Evolutionary conservation across 345 rosid species (phyloP).

Genomic region (Gossypium arboreum): DNA sequence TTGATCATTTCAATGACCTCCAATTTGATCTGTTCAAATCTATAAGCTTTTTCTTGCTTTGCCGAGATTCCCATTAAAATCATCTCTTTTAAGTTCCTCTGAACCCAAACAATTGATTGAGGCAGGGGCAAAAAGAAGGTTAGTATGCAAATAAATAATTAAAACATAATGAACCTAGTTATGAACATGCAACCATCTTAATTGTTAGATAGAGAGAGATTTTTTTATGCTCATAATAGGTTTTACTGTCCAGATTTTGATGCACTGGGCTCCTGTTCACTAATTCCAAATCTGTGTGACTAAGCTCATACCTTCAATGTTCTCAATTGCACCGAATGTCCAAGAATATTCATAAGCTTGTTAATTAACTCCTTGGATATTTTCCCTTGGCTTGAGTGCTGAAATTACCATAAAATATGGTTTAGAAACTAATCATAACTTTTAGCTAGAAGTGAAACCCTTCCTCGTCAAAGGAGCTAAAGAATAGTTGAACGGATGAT

Average conservation of each 20-base stretch:
- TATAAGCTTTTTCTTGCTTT: constrained; percentile 40
- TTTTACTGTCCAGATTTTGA: not conserved
- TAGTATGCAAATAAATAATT: constrained; percentile 12
- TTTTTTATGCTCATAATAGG: not conserved
- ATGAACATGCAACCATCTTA: constrained; percentile 9
- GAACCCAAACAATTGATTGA: constrained; percentile 17
- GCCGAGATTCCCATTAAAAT: constrained; percentile 31
- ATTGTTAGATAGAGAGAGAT: not conserved
- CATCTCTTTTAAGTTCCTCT: constrained; percentile 41
- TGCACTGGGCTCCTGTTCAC: not conserved
- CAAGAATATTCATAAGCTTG: constrained; percentile 37
- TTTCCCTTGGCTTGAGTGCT: constrained; percentile 39
- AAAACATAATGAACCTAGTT: not conserved
- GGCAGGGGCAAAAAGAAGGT: not conserved
- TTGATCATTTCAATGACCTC: constrained; percentile 36
- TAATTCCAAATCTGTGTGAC: not conserved
- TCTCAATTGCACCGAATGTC: constrained; percentile 38
- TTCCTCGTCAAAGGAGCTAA: not conserved
- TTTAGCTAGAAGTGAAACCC: not conserved
- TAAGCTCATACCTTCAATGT: constrained; percentile 35
- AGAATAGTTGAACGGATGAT: not conserved
- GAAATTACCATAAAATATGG: constrained; percentile 13
- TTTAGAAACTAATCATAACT: constrained; percentile 4
- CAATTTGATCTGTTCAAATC: constrained; percentile 29
- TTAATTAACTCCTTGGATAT: constrained; percentile 38